Evolutionary conservation across 164 flowering plant species (phyloP).

Genomic region (Saururus chinensis): DNA sequence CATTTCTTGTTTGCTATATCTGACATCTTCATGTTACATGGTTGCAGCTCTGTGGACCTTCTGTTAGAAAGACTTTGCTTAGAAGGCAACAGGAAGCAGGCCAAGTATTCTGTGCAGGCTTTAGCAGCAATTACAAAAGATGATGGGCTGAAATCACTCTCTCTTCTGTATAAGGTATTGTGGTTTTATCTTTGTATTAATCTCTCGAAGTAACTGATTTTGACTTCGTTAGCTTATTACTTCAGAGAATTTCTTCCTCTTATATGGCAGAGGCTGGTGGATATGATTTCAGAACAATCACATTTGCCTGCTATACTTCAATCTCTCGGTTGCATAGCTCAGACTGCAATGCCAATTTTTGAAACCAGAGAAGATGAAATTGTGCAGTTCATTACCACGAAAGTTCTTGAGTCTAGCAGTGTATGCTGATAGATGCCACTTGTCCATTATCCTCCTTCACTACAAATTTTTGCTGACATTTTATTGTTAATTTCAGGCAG

Average conservation of each 20-base stretch:
- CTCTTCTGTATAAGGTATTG: conserved; percentile 86
- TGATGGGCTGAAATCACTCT: conserved; percentile 93
- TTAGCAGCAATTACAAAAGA: conserved; percentile 91
- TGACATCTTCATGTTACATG: conserved; percentile 2
- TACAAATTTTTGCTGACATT: conserved; percentile 1
- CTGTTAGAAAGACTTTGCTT: conserved; percentile 75
- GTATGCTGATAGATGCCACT: conserved; percentile 27
- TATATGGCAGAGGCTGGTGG: conserved; percentile 76
- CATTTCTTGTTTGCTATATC: conserved; percentile 2
- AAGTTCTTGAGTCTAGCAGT: conserved; percentile 42
- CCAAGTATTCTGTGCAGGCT: conserved; percentile 97
- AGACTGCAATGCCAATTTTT: conserved; percentile 91
- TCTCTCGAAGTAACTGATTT: not conserved
- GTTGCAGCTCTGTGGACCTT: conserved; percentile 83
- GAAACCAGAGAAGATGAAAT: conserved; percentile 93
- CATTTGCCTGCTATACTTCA: conserved; percentile 89
- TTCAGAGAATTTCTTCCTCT: conserved; percentile 6
- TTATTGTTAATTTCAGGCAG: conserved; percentile 33
- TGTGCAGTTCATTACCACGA: conserved; percentile 50
- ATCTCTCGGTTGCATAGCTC: conserved; percentile 93
- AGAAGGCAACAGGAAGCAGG: conserved; percentile 92
- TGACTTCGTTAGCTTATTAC: not conserved
- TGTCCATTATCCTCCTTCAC: not conserved
- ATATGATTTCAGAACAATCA: conserved; percentile 71
- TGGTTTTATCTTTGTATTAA: not conserved